Base-by-base conservation (phyloP, 2,329 filamentous ascomycete species). In the Whalleya microplaca region DNA sequence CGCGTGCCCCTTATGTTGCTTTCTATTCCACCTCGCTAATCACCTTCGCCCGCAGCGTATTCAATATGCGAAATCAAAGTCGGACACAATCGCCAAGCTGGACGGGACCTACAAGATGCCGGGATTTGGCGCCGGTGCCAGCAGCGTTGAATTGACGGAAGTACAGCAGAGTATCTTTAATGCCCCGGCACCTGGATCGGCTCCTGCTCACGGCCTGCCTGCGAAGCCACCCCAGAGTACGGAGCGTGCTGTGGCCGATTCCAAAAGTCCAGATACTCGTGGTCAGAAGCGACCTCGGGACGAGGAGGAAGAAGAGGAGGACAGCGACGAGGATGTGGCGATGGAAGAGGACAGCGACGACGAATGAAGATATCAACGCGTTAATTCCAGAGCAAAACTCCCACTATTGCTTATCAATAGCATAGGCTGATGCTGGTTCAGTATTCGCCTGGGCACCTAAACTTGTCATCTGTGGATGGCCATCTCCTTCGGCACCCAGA, bases 11-110 rank as follows among this genome's bases (percentile, higher is more conserved):
- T 10, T 16, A 16, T 53, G 12, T 48, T 9, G 53, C 20, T 55
- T 14, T 32, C 18, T 29, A 41, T 48, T 20, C 18, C 20, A 18
- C 45, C 44, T 44, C 21, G 41, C 61, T 64, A 55, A 61, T 51
- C 58, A 46, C n/a, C 9, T 20, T 42, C 29, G 14, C 21, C 9
- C 49, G 9, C 58, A 98, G 94, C 90, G 87, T 84, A 92, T 99
- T 66, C 82, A 88, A 64, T 99, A 98, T 73, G 92, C 91, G 55
- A 96, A 93, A 74, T 87, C 88, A 55, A 94, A 94, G 71, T 97
- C 93, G 2, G 83, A 96, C 72, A 89, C 90, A 21, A 86, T 99
- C 60, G 86, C 92, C 32, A 96, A 96, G 74, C 86, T 99, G 51
- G 93, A 96, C 64, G 95, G 95, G 61, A 94, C 91, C 14, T 96